These are phyloP conservation scores for Lentinula novae-zelandiae DNA, from an alignment of 1,284 basidiomycete species.

Conservation along the genomic window DNA sequence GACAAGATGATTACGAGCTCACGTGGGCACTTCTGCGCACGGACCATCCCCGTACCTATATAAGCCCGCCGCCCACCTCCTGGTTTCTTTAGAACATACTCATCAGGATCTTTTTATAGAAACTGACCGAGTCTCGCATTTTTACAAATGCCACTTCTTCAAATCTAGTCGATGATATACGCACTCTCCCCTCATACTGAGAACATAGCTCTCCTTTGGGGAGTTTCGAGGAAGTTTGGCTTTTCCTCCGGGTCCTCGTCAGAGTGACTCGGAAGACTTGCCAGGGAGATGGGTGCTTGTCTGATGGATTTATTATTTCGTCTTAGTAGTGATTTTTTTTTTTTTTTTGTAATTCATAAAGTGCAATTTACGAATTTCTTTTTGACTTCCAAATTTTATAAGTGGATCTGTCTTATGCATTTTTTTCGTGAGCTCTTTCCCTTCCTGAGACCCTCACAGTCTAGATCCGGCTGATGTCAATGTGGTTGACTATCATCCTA, in stretches of 20 bases:
- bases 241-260: constrained; percentile 33
- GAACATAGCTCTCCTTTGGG: constrained; percentile 50
- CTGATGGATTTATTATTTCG: constrained; percentile 58
- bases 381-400: too few species aligned
- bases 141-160: constrained; percentile 80
- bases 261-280: constrained; percentile 29
- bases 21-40: constrained; percentile 23
- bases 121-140: constrained; percentile 87
- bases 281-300: constrained; percentile 70
- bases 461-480: too few species aligned
- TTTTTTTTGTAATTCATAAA: too few species aligned
- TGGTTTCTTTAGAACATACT: constrained; percentile 72
- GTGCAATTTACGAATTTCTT: too few species aligned
- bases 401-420: too few species aligned
- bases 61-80: constrained; percentile 3
- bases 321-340: background rate
- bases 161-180: constrained; percentile 74
- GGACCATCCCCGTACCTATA: constrained; percentile 25
- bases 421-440: too few species aligned
- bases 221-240: constrained; percentile 74
- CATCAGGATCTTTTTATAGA: constrained; percentile 87
- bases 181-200: constrained; percentile 73
- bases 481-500: too few species aligned
- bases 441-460: too few species aligned
- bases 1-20: background rate